Conservation (phyloP, 2,329 filamentous ascomycete species). For the Alternaria solani region DNA sequence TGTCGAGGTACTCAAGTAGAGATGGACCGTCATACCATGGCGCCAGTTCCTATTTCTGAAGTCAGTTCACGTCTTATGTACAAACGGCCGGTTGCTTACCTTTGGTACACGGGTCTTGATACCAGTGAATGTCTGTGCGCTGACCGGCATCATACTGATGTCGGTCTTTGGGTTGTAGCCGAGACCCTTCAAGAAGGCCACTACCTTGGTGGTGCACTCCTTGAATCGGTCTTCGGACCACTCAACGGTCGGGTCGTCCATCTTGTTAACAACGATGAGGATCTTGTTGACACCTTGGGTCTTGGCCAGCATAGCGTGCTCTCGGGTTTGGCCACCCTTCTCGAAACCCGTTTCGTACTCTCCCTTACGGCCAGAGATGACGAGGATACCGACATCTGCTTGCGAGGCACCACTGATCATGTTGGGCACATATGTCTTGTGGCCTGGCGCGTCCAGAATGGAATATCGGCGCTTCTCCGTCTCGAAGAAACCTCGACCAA, state of each 20-base stretch:
- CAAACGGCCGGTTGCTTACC: background rate
- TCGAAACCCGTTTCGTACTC: slow-evolving; percentile 99
- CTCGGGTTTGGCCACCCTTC: slow-evolving; percentile 92
- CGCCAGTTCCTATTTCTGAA: slow-evolving; percentile 60
- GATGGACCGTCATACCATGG: slow-evolving; percentile 91
- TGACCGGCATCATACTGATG: slow-evolving; percentile 94
- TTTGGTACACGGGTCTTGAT: slow-evolving; percentile 86
- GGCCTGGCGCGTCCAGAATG: slow-evolving; percentile 93
- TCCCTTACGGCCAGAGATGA: slow-evolving; percentile 95
- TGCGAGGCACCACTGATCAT: slow-evolving; percentile 91
- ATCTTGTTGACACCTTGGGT: slow-evolving; percentile 98
- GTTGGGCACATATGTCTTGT: slow-evolving; percentile 97
- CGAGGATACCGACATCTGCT: slow-evolving; percentile 78
- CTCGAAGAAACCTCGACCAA: slow-evolving; percentile 91
- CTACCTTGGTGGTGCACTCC: slow-evolving; percentile 90
- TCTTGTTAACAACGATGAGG: slow-evolving; percentile 90
- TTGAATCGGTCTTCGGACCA: slow-evolving; percentile 94
- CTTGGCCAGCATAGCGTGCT: slow-evolving; percentile 97
- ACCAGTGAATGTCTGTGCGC: slow-evolving; percentile 82
- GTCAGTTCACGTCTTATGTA: background rate
- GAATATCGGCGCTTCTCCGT: slow-evolving; percentile 96
- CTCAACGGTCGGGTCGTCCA: slow-evolving; percentile 96
- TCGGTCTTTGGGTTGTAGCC: slow-evolving; percentile 96
- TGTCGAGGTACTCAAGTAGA: slow-evolving; percentile 92
- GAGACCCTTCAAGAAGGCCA: slow-evolving; percentile 86